Evolutionary conservation across 305 asterid genomes (phyloP).

Genomic region (Fraxinus albicans): DNA sequence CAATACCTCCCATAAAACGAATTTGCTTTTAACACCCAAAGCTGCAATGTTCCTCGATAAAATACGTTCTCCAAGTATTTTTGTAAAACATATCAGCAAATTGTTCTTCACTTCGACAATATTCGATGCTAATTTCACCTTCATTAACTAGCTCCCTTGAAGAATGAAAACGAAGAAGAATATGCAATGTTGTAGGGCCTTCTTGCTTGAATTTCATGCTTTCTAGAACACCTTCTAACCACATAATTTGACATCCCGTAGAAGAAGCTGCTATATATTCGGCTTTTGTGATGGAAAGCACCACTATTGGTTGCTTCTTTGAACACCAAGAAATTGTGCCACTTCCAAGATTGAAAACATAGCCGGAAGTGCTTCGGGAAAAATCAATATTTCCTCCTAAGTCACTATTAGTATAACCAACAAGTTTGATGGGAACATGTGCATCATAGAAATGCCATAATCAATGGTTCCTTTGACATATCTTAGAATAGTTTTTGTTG

Average conservation of each 20-base stretch:
- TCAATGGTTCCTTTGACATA: no score
- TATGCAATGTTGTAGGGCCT: not conserved
- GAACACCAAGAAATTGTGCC: not conserved
- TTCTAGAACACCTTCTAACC: not conserved
- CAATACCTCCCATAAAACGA: no score
- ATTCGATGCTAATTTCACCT: not conserved
- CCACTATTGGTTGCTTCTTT: not conserved
- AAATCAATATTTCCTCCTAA: not conserved
- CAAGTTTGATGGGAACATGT: no score
- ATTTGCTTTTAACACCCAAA: not conserved
- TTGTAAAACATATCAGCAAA: not conserved
- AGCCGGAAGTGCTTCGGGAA: not conserved
- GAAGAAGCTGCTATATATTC: not conserved
- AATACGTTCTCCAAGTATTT: not conserved
- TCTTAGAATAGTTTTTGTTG: no score
- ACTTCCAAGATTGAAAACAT: constrained; percentile 14
- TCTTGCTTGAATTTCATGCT: not conserved
- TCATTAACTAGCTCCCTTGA: not conserved
- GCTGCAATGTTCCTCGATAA: not conserved
- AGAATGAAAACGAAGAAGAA: not conserved
- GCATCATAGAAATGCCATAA: no score
- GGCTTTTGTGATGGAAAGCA: not conserved
- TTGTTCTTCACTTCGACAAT: not conserved
- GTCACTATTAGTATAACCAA: not conserved
- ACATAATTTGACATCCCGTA: not conserved